phyloP scores from a whole-genome alignment of 225 moss, liverwort and hornwort genomes.

The Bryum argenteum region DNA sequence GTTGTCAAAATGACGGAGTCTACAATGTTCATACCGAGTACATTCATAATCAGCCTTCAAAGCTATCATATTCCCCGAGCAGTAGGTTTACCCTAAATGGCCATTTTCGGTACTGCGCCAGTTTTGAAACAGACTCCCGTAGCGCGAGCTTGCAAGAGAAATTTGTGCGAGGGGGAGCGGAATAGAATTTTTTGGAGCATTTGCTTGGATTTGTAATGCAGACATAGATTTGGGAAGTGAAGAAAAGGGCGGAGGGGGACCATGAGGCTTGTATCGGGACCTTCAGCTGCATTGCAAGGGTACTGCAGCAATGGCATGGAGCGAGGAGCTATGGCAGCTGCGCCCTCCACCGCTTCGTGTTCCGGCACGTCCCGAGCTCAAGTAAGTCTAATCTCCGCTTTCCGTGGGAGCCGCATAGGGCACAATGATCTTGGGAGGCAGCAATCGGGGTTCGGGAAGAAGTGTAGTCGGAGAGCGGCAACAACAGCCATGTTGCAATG shows the following conservation, averaged over 20 bases:
- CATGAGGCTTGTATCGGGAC: slow-evolving; percentile 42
- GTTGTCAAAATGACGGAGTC: no score
- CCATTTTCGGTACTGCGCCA: no score
- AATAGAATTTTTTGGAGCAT: slow-evolving; percentile 5
- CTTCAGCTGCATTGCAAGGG: slow-evolving; percentile 39
- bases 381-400: slow-evolving; percentile 21
- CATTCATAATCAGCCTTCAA: no score
- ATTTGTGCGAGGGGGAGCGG: slow-evolving; percentile 11
- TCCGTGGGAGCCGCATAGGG: slow-evolving; percentile 29
- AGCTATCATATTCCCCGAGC: no score
- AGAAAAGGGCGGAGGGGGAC: not conserved
- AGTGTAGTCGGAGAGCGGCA: slow-evolving; percentile 19
- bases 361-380: slow-evolving; percentile 33
- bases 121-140: no score
- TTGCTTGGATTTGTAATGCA: slow-evolving; percentile 12
- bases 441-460: slow-evolving; percentile 30
- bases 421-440: slow-evolving; percentile 30
- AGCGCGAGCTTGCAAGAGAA: slow-evolving; percentile 5
- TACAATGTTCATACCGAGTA: no score
- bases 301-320: slow-evolving; percentile 42
- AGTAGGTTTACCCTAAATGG: no score
- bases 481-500: slow-evolving; percentile 84
- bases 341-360: slow-evolving; percentile 32
- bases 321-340: slow-evolving; percentile 18
- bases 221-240: slow-evolving; percentile 5